A percentile compares a stretch with the other conserved stretches of the same genome.
These are phyloP conservation scores for Annulohypoxylon maeteangense DNA, from an alignment of 495 filamentous ascomycete species.

Conservation along the genomic window DNA sequence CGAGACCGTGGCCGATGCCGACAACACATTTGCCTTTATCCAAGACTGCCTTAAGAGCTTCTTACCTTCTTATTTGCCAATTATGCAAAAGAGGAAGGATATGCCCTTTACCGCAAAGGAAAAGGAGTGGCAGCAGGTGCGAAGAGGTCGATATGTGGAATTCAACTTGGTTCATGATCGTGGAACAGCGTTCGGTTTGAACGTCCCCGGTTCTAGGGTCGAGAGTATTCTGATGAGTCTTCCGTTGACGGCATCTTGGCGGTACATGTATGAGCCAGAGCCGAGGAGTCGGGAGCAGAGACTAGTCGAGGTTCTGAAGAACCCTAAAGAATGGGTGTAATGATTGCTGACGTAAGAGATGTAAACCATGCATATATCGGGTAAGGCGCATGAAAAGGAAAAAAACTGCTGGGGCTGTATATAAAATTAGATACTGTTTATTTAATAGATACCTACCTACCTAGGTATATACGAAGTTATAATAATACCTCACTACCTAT, in stretches of 20 bases:
- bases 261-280: constrained; percentile 90
- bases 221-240: constrained; percentile 99
- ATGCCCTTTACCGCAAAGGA: constrained; percentile 85
- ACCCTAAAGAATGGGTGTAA: constrained; percentile 92
- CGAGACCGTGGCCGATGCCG: constrained; percentile 79
- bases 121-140: constrained; percentile 96
- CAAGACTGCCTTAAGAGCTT: constrained; percentile 86
- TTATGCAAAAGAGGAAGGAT: constrained; percentile 86
- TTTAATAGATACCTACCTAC: background rate
- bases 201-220: constrained; percentile 88
- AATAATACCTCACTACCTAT: background rate
- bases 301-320: constrained; percentile 82
- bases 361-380: constrained; percentile 10
- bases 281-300: constrained; percentile 78
- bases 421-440: constrained; percentile 13
- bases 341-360: constrained; percentile 11
- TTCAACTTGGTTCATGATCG: constrained; percentile 99
- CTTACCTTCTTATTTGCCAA: constrained; percentile 90
- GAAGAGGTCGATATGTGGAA: constrained; percentile 93
- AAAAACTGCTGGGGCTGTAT: background rate
- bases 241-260: constrained; percentile 91
- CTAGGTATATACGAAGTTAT: background rate
- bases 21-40: constrained; percentile 91
- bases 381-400: constrained; percentile 22
- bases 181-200: constrained; percentile 92